Base-by-base conservation (phyloP, 1,284 basidiomycete genomes). In the Fomitiporia mediterranea region DNA sequence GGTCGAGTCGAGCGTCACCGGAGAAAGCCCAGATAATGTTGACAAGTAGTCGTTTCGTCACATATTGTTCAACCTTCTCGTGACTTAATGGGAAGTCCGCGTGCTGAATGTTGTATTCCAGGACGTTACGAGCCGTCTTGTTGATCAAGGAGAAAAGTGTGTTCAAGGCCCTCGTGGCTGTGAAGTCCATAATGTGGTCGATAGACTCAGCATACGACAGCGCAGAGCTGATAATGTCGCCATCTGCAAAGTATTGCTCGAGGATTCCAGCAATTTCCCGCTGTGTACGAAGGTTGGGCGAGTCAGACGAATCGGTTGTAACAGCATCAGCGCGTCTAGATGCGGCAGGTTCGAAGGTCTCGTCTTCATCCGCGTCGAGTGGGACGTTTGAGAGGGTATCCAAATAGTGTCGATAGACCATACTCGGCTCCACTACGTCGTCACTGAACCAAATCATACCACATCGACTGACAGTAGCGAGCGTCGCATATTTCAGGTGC, bases 371-470 rank as follows among this genome's bases (percentile, higher is more conserved):
- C 4, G 90, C 86, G 64, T 93, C 93, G 63, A 99, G 74, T n/a
- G 93, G 83, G 3, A 87, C 76, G 4, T 83, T 78, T 0, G 86
- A 80, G 32, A 98, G 77, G 0, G 86, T 86, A 49, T 84, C 80
- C 46, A 99, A 82, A 67, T 98, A 96, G 68, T 98, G 84, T 47
- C 81, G 82, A 71, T 91, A 98, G 30, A 98, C 83, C 97, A 99
- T 98, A 3, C 80, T 74, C 2, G 94, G 86, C 61, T 91, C 85
- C 30, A 99, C 86, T 48, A 96, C 87, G 61, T 98, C 94, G 59
- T 98, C 94, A 68, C 94, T 98, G 75, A 99, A 99, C 97, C 97
- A 99, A 66, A 99, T 96, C 97, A 99, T 99, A 70, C 97, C 97
- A 69, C 97, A 99, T 56, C 97, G 95, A 82, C 94, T 97, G 75